Base-by-base conservation (phyloP, 1,284 basidiomycete species). In the Puccinia polysora region DNA sequence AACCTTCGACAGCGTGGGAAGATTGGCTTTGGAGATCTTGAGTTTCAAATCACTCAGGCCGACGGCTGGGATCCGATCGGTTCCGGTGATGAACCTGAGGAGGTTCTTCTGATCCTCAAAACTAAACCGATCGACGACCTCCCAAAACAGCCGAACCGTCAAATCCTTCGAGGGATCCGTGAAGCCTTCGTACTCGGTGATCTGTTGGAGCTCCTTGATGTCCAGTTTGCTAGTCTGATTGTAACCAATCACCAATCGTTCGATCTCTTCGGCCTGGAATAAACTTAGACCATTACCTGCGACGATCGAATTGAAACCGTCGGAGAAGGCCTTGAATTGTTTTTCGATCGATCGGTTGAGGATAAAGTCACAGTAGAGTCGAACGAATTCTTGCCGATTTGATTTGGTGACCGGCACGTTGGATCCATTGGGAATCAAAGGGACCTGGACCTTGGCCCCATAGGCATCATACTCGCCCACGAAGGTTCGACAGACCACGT, bases 131-230 rank as follows among this genome's bases (percentile, higher is more conserved):
- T 40, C 36, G 12, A 78, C 65, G 43, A 76, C 64, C 1, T 36
- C 12, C 77, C 77, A 78, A 56, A 78, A 78, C n/a, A 73, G 76
- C 74, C 69, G 32, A 23, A 78, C 67, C 1, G 76, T 71, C 20
- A 53, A 59, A 15, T 75, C 74, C 5, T 47, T 36, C 28, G 53
- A 50, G 14, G 5, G 14, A 40, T n/a, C n/a, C n/a, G n/a, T n/a
- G n/a, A 75, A 78, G 0, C 75, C 76, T 10, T 77, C 75, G n/a
- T 76, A 76, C 7, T 58, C 55, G 0, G 77, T 76, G 0, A 75
- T 71, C 4, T 38, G 55, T 28, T 73, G 38, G 20, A 78, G 65
- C 23, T 75, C 74, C 1, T 67, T 73, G 28, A 78, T 67, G 23
- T 77, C 76, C 12, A 78, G 59, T 32, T 70, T 55, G 23, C 28